phyloP scores from a whole-genome alignment of 441 rosid genomes.

The Geranium incanum region DNA sequence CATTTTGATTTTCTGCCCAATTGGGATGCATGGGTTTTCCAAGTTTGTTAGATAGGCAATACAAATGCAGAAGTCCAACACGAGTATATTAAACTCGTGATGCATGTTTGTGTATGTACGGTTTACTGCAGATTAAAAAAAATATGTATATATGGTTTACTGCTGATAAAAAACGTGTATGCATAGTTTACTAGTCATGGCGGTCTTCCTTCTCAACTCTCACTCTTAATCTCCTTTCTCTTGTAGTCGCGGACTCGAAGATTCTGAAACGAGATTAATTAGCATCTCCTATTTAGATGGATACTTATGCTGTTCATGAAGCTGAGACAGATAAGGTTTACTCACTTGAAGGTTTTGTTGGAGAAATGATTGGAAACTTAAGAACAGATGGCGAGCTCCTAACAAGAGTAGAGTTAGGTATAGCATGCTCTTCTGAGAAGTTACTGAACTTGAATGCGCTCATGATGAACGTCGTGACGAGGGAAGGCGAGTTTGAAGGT shows the following conservation, averaged over 20 bases:
- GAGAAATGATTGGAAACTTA: slow-evolving; percentile 34
- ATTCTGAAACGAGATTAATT: slow-evolving; percentile 12
- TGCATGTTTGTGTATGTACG: background rate
- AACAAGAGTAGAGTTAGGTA: slow-evolving; percentile 56
- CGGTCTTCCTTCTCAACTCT: slow-evolving; percentile 14
- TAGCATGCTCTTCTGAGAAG: slow-evolving; percentile 74
- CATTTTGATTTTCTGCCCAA: no score
- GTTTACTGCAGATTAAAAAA: background rate
- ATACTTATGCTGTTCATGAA: slow-evolving; percentile 30
- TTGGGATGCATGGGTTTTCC: background rate
- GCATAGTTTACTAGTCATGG: background rate
- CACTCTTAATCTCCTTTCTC: background rate
- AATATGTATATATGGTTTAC: no score
- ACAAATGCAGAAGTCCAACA: background rate
- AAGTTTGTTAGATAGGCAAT: background rate
- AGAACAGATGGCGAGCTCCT: slow-evolving; percentile 41
- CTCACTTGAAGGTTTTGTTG: slow-evolving; percentile 36
- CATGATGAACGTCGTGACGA: slow-evolving; percentile 61
- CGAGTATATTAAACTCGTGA: background rate
- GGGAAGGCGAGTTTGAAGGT: slow-evolving; percentile 65
- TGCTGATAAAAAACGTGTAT: background rate
- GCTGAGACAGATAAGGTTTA: slow-evolving; percentile 43
- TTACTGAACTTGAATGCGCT: slow-evolving; percentile 59
- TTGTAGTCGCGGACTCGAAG: slow-evolving; percentile 20
- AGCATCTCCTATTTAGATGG: slow-evolving; percentile 33